Evolutionary conservation across 1,284 basidiomycete genomes (phyloP).

Genomic region (Apiotrichum veenhuisii): DNA sequence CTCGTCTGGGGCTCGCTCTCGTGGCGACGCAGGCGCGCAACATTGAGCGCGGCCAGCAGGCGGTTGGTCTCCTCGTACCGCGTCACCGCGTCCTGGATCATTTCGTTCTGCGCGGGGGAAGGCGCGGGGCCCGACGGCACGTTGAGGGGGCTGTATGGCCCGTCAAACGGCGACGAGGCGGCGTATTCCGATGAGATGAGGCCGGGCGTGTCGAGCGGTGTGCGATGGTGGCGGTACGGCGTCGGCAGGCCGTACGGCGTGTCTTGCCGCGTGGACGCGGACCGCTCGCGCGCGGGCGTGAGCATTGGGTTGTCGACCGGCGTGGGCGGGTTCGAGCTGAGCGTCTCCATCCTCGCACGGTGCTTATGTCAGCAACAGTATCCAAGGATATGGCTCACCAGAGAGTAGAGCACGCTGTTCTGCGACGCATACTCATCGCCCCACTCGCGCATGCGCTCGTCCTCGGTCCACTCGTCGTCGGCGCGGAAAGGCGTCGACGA

Average conservation of each 20-base stretch:
- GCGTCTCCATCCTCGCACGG: constrained; percentile 1
- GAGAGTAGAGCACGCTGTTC: constrained; percentile 18
- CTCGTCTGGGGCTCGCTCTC: neutral
- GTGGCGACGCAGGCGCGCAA: constrained; percentile 24
- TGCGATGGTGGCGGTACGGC: constrained; percentile 10
- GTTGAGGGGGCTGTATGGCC: neutral
- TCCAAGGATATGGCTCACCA: constrained; percentile 7
- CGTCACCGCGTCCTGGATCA: constrained; percentile 16
- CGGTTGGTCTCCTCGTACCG: constrained; percentile 45
- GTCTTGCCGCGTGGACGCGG: neutral
- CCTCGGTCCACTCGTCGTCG: constrained; percentile 14
- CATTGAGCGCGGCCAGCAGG: constrained; percentile 40
- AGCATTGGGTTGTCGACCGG: neutral
- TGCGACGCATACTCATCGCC: constrained; percentile 20
- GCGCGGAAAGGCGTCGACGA: constrained; percentile 16
- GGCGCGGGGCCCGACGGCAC: neutral
- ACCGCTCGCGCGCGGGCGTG: neutral
- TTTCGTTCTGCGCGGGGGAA: neutral
- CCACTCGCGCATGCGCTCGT: constrained; percentile 23
- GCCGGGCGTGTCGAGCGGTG: constrained; percentile 10
- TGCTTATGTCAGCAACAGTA: neutral
- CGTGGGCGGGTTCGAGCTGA: neutral
- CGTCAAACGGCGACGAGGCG: constrained; percentile 6
- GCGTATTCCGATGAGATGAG: constrained; percentile 12
- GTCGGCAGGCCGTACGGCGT: neutral